Conservation (phyloP, 345 rosid species). For the Capsella bursapastoris region DNA sequence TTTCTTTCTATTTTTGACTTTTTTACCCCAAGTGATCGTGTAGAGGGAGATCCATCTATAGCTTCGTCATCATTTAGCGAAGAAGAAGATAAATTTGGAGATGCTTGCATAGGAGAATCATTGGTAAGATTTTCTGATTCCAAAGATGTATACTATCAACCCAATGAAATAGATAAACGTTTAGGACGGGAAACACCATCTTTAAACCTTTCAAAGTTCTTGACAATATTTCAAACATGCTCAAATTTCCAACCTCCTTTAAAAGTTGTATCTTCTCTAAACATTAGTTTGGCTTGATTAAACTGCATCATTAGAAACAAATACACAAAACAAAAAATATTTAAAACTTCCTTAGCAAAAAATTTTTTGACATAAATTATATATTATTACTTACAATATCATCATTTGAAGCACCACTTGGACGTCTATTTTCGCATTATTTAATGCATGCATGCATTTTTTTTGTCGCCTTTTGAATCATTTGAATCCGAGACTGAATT, state of each 20-base stretch:
- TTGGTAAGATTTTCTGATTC: not conserved
- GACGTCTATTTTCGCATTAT: no score
- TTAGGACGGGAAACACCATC: not conserved
- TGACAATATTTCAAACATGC: not conserved
- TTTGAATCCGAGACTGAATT: no score
- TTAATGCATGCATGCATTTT: no score
- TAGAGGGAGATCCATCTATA: not conserved
- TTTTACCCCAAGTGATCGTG: not conserved
- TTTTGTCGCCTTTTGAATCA: no score
- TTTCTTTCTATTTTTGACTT: not conserved
- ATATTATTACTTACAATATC: no score
- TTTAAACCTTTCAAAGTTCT: not conserved
- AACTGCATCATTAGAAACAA: not conserved
- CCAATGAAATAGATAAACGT: not conserved
- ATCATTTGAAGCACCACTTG: no score
- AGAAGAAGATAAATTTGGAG: not conserved
- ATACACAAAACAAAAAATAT: no score
- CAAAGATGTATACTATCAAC: no score
- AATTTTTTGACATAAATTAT: no score
- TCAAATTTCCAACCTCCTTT: not conserved
- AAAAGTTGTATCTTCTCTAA: not conserved
- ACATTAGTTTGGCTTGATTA: not conserved
- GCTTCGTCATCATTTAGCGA: not conserved
- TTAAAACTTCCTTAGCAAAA: no score
- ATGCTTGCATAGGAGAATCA: not conserved